Evolutionary conservation across 768 basidiomycete genomes (phyloP).

Genomic region (Phaeotremella skinneri): DNA sequence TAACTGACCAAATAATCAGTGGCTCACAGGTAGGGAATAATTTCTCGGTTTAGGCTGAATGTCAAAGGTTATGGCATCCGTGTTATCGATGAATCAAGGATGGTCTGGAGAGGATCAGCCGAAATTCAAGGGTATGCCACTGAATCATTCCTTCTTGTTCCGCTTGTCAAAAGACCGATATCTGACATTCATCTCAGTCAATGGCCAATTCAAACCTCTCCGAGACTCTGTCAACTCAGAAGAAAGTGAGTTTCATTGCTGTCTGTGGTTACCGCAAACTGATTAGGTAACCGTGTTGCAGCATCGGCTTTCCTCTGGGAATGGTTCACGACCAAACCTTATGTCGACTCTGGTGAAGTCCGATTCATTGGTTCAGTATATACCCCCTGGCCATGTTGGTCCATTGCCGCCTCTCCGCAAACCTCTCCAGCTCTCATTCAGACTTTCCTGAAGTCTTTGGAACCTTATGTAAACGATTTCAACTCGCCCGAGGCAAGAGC

Average conservation of each 20-base stretch:
- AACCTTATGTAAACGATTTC: conserved; percentile 67
- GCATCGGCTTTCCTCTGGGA: conserved; percentile 46
- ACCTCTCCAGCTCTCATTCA: conserved; percentile 56
- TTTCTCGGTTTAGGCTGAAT: conserved; percentile 50
- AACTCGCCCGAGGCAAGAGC: conserved; percentile 57
- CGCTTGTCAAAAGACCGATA: background rate
- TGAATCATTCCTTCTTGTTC: background rate
- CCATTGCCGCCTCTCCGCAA: conserved; percentile 79
- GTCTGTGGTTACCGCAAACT: background rate
- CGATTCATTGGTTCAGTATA: conserved; percentile 68
- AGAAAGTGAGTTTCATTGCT: conserved; percentile 58
- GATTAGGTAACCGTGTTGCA: conserved; percentile 4
- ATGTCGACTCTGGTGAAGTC: conserved; percentile 71
- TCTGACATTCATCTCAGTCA: conserved; percentile 34
- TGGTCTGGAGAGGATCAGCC: conserved; percentile 60
- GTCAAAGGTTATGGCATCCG: conserved; percentile 91
- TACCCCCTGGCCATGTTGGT: conserved; percentile 97
- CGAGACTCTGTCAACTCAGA: conserved; percentile 84
- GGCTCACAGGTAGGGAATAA: conserved; percentile 21
- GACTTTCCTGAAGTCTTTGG: conserved; percentile 65
- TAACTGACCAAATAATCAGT: too few relatives aligned
- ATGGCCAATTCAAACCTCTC: conserved; percentile 55
- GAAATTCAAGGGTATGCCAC: conserved; percentile 63
- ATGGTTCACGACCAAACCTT: conserved; percentile 76
- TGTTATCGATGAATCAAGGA: conserved; percentile 83